Conservation (phyloP, 179 eudicot genomes). For the Sideroxylon spinosum region DNA sequence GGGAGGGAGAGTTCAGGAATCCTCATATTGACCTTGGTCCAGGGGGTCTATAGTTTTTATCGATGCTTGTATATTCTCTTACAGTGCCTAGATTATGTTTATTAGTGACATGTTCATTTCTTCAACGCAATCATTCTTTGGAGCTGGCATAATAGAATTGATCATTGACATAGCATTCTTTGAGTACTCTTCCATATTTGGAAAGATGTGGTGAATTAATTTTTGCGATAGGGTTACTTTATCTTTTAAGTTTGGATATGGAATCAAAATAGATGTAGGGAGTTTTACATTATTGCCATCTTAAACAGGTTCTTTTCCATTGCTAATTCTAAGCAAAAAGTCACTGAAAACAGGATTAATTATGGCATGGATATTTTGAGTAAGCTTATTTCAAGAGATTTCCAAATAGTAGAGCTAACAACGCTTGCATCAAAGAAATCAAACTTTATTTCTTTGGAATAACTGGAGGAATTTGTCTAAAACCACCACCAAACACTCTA, state of each 20-base stretch:
- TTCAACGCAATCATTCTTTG: slow-evolving; percentile 23
- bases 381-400: neutral
- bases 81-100: neutral
- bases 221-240: neutral
- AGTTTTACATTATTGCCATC: neutral
- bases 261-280: neutral
- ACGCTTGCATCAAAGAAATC: neutral
- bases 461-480: neutral
- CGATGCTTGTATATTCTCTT: slow-evolving; percentile 16
- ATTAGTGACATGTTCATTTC: slow-evolving; percentile 19
- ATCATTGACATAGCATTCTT: neutral
- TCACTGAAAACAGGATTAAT: neutral
- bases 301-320: slow-evolving; percentile 7
- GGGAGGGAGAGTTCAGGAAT: slow-evolving; percentile 12
- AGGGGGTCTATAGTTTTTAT: slow-evolving; percentile 5
- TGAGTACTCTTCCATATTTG: neutral
- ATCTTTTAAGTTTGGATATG: neutral
- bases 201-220: neutral
- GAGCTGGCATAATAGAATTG: neutral
- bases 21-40: slow-evolving; percentile 9
- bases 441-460: too few relatives aligned
- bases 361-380: neutral
- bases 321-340: neutral
- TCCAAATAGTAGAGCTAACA: neutral
- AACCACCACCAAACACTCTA: slow-evolving; percentile 10